Conservation (phyloP, 306 rosid genomes). For the Prunus armeniaca region DNA sequence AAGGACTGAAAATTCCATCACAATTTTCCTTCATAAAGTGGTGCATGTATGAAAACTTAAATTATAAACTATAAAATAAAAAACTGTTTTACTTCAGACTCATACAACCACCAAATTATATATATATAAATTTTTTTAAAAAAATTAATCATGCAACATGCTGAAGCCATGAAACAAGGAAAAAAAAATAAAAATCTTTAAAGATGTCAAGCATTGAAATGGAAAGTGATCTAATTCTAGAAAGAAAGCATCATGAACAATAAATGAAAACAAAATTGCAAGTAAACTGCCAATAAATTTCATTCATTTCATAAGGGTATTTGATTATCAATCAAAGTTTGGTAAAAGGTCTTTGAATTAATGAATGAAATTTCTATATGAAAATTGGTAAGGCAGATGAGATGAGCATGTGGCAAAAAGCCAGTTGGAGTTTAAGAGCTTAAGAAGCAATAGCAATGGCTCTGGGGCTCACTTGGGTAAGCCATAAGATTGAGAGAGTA, state of each 20-base stretch:
- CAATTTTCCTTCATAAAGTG: too few species aligned
- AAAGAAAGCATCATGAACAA: neutral
- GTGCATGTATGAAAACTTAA: neutral
- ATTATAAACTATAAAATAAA: too few species aligned
- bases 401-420: neutral
- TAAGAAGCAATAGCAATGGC: neutral
- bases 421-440: neutral
- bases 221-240: neutral
- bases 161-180: neutral
- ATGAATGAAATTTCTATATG: too few species aligned
- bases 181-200: too few species aligned
- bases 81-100: neutral
- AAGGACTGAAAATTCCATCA: neutral
- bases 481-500: too few species aligned
- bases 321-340: neutral
- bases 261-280: neutral
- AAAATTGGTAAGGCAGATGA: neutral
- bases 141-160: neutral
- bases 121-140: too few species aligned
- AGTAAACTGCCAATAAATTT: neutral
- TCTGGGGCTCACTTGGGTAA: too few species aligned
- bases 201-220: neutral
- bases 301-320: neutral
- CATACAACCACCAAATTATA: neutral
- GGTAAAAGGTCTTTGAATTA: neutral